phyloP scores from a whole-genome alignment of 1,139 yeast genomes.

The Hyphopichia fennica region DNA sequence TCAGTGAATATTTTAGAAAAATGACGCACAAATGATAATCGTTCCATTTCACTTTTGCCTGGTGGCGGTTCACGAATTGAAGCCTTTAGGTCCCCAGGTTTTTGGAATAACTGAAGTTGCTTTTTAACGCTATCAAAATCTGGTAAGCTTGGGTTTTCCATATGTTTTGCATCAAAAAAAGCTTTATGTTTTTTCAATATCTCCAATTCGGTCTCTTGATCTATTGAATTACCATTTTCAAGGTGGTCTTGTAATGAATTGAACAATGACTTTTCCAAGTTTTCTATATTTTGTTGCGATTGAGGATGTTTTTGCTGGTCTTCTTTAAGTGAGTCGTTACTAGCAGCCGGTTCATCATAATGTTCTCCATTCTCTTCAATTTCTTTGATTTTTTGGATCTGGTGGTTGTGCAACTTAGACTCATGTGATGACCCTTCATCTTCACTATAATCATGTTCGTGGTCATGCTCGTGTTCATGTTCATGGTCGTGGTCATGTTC shows the following conservation, averaged over 20 bases:
- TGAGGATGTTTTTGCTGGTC: not conserved
- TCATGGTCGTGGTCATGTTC: not conserved
- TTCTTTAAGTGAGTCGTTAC: not conserved
- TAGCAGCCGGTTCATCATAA: not conserved
- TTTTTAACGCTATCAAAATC: slow-evolving; percentile 1
- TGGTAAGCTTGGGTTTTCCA: slow-evolving; percentile 15
- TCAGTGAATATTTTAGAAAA: slow-evolving; percentile 23
- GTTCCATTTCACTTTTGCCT: slow-evolving; percentile 28
- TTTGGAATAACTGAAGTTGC: slow-evolving; percentile 23
- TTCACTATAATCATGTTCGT: not conserved
- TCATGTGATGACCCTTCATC: not conserved
- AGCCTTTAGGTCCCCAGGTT: slow-evolving; percentile 24
- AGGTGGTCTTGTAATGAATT: not conserved
- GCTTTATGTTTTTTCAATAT: slow-evolving; percentile 58
- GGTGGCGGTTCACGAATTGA: slow-evolving; percentile 18
- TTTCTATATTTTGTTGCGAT: not conserved
- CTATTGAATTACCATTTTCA: not conserved
- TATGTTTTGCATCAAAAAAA: slow-evolving; percentile 24
- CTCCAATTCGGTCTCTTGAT: not conserved
- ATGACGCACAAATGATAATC: slow-evolving; percentile 25
- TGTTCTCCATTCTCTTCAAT: slow-evolving; percentile 1
- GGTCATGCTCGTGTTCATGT: not conserved
- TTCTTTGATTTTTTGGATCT: not conserved
- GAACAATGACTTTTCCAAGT: not conserved
- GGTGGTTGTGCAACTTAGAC: not conserved